Evolutionary conservation across 441 rosid genomes (phyloP), one percentile per base, ranked within the genome.

Genomic region (Omphalea diandra): DNA sequence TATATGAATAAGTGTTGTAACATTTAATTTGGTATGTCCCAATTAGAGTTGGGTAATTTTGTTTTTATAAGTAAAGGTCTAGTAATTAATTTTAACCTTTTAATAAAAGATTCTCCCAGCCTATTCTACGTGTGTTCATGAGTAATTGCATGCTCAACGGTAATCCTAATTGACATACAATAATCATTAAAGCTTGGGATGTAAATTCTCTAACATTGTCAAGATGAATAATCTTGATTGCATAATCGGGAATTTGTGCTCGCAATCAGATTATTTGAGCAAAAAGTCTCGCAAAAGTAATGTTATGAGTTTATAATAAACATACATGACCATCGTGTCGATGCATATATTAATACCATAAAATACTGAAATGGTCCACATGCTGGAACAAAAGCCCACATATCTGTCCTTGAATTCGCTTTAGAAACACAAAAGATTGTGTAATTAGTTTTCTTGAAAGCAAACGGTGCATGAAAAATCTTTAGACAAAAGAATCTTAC

Each of bases 381-480:
- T 5, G 41, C 5, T 38, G 41, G 41, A 38, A 20, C 36, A 24
- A 65, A 65, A 7, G 66, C 58, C 58, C 49, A 57, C 59, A 56
- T 4, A 65, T 73, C 44, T 65, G 59, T 1, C 71, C 7, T 43
- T 65, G 49, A 43, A 65, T 73, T 32, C 44, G 47, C 50, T 71
- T 18, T 31, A 18, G 5, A 1, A 56, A n/a, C n/a, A n/a, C n/a
- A n/a, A n/a, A n/a, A n/a, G n/a, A n/a, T n/a, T n/a, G n/a, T n/a
- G n/a, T n/a, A n/a, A n/a, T n/a, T n/a, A n/a, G n/a, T n/a, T n/a
- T n/a, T n/a, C n/a, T n/a, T n/a, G n/a, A n/a, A n/a, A n/a, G n/a
- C n/a, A n/a, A n/a, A n/a, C n/a, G n/a, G n/a, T n/a, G n/a, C n/a
- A n/a, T n/a, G n/a, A n/a, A n/a, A n/a, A n/a, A n/a, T n/a, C n/a